A percentile compares a stretch with the other conserved stretches of the same genome.
Conservation (phyloP, 2,329 filamentous ascomycete genomes). For the Bipolaris sorokiniana region DNA sequence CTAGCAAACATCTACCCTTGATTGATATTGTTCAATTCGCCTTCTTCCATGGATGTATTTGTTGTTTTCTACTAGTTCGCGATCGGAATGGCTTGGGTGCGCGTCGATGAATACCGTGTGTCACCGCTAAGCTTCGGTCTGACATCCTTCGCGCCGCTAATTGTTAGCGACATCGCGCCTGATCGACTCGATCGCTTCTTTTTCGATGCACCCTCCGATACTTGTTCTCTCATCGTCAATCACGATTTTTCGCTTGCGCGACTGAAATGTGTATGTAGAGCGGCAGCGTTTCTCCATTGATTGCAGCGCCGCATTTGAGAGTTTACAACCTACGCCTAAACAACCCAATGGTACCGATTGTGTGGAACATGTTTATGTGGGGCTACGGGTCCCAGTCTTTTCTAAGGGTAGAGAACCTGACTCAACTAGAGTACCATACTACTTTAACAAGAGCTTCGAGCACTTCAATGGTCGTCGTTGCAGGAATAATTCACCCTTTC, state of each 20-base stretch:
- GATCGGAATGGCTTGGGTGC: neutral
- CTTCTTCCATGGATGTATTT: neutral
- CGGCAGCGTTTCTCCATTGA: neutral
- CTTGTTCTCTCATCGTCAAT: neutral
- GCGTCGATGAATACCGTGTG: neutral
- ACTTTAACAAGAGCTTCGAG: neutral
- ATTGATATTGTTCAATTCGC: neutral
- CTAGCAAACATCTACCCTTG: neutral
- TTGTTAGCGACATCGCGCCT: constrained; percentile 8
- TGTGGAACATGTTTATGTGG: neutral
- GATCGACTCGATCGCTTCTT: constrained; percentile 15
- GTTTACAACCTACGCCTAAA: neutral
- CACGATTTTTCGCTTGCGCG: neutral
- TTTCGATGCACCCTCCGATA: neutral
- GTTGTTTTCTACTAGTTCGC: neutral
- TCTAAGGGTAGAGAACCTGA: neutral
- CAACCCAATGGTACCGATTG: neutral
- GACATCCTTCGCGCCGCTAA: constrained; percentile 11
- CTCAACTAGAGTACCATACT: neutral
- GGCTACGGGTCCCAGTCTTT: neutral
- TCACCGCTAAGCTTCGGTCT: constrained; percentile 12
- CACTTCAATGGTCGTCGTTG: neutral
- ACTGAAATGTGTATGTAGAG: neutral
- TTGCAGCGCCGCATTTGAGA: neutral
- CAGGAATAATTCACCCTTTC: neutral